phyloP scores from a whole-genome alignment of 2,329 filamentous ascomycete species.

The Dothideomycetidae sp. region DNA sequence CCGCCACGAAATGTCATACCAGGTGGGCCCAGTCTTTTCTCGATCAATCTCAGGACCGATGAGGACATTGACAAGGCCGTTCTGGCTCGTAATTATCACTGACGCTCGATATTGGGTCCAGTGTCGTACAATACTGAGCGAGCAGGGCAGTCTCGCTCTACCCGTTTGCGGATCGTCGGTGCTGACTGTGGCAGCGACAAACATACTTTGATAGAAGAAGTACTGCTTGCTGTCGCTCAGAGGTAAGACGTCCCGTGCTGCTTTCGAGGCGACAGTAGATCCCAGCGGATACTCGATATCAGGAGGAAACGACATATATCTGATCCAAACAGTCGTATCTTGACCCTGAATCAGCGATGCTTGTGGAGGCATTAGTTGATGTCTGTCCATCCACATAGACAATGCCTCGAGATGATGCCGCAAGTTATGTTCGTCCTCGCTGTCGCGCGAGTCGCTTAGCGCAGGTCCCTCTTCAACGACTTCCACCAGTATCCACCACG shows the following conservation, averaged over 20 bases:
- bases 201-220: conserved; percentile 69
- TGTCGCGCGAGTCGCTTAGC: conserved; percentile 4
- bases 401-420: conserved; percentile 47
- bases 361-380: conserved; percentile 55
- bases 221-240: conserved; percentile 57
- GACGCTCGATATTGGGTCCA: conserved; percentile 55
- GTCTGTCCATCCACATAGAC: conserved; percentile 69
- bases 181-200: conserved; percentile 59
- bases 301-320: conserved; percentile 58
- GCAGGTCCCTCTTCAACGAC: conserved; percentile 18
- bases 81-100: conserved; percentile 66
- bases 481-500: conserved; percentile 57
- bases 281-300: conserved; percentile 59
- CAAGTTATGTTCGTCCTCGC: conserved; percentile 8
- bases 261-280: conserved; percentile 37
- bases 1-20: conserved; percentile 74
- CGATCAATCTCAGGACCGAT: conserved; percentile 47
- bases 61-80: conserved; percentile 57
- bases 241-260: conserved; percentile 54
- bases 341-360: conserved; percentile 59
- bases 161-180: conserved; percentile 57
- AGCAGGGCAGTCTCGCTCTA: conserved; percentile 54
- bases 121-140: conserved; percentile 60
- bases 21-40: conserved; percentile 48
- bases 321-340: conserved; percentile 68